These are phyloP conservation scores for Stagonosporopsis chrysanthemi DNA, from an alignment of 2,329 filamentous ascomycete species.

Conservation along the genomic window DNA sequence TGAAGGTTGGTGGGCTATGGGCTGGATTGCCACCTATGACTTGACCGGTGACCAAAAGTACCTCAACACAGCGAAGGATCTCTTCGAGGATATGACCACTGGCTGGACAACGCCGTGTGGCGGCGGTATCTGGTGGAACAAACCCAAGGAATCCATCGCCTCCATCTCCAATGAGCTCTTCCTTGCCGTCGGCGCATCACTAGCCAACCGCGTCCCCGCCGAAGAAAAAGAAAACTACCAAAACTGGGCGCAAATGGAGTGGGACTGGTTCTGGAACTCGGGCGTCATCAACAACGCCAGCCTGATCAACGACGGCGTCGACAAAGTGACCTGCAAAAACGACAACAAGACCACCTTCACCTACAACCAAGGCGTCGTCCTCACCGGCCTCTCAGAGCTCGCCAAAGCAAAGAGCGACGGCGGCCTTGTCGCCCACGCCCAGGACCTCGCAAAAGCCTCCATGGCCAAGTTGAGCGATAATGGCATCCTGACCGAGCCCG, in stretches of 20 bases:
- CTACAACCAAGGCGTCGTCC: slow-evolving; percentile 67
- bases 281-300: slow-evolving; percentile 62
- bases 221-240: slow-evolving; percentile 54
- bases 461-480: slow-evolving; percentile 36
- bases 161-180: slow-evolving; percentile 68
- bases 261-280: slow-evolving; percentile 60
- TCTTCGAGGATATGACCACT: slow-evolving; percentile 65
- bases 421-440: slow-evolving; percentile 33
- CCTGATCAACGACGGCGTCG: slow-evolving; percentile 64
- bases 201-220: slow-evolving; percentile 59
- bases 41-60: slow-evolving; percentile 61
- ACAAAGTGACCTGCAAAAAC: slow-evolving; percentile 58
- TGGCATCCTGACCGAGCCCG: slow-evolving; percentile 46
- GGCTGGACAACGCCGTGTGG: slow-evolving; percentile 59
- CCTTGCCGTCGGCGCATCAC: slow-evolving; percentile 60
- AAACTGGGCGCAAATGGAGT: slow-evolving; percentile 59
- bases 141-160: slow-evolving; percentile 61
- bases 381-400: slow-evolving; percentile 64
- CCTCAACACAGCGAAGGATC: slow-evolving; percentile 60
- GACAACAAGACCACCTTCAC: slow-evolving; percentile 60
- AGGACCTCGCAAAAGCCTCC: slow-evolving; percentile 38
- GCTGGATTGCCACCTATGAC: slow-evolving; percentile 65
- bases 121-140: slow-evolving; percentile 65
- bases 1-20: slow-evolving; percentile 70
- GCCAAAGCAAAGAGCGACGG: slow-evolving; percentile 52